phyloP scores from a whole-genome alignment of 129 eudicot genomes.

The Artemisia tridentata region DNA sequence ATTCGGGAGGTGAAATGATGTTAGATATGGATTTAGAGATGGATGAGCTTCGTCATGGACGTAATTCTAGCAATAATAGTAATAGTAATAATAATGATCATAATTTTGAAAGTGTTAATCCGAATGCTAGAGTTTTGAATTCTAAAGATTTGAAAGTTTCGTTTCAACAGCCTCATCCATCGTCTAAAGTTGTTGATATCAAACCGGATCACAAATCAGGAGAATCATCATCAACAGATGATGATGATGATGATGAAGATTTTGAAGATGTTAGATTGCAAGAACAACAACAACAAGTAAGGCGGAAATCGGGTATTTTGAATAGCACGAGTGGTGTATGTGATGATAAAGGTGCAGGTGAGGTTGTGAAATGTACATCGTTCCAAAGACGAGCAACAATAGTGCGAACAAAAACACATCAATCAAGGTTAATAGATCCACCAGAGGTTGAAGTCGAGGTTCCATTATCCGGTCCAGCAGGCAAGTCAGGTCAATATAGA shows the following conservation, averaged over 20 bases:
- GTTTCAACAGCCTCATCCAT: constrained; percentile 34
- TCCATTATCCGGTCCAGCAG: constrained; percentile 25
- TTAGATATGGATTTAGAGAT: constrained; percentile 71
- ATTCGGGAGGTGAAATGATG: constrained; percentile 43
- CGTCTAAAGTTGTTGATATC: constrained; percentile 33
- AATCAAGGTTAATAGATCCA: constrained; percentile 66
- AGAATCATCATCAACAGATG: constrained; percentile 24
- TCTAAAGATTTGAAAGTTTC: constrained; percentile 47
- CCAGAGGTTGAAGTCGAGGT: constrained; percentile 40
- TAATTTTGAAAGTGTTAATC: constrained; percentile 18
- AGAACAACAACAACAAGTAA: constrained; percentile 22
- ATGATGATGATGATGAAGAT: constrained; percentile 24
- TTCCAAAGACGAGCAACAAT: constrained; percentile 50
- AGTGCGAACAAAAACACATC: constrained; percentile 46
- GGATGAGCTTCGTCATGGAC: constrained; percentile 46
- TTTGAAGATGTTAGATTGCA: constrained; percentile 21
- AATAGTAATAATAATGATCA: constrained; percentile 3
- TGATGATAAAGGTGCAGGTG: constrained; percentile 33
- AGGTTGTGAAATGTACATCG: constrained; percentile 74
- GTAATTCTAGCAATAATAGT: constrained; percentile 21
- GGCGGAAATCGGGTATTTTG: constrained; percentile 31
- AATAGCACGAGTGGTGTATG: not conserved
- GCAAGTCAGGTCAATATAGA: constrained; percentile 35
- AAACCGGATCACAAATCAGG: constrained; percentile 21
- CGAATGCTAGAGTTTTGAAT: constrained; percentile 11